Evolutionary conservation across 2,329 filamentous ascomycete species (phyloP).

Genomic region (Pyrenochaeta sp.): DNA sequence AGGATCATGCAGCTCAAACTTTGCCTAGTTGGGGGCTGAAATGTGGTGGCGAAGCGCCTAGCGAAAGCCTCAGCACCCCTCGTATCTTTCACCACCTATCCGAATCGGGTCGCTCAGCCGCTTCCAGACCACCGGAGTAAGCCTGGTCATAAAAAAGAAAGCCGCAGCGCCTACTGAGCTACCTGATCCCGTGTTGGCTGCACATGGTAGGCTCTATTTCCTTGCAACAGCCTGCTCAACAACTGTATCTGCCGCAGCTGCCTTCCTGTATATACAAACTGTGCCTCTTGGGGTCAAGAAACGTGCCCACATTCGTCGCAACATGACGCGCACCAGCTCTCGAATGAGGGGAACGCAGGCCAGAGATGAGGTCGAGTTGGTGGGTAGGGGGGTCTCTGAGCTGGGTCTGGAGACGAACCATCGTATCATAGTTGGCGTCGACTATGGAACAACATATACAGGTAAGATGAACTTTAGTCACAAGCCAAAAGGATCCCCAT

Average conservation of each 20-base stretch:
- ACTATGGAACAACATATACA: conserved; percentile 3
- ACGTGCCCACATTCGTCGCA: background rate
- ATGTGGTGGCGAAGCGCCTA: background rate
- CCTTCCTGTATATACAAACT: no score
- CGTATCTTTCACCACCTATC: background rate
- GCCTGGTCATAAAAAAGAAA: no score
- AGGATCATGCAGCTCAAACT: background rate
- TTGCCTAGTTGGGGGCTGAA: background rate
- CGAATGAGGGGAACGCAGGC: background rate
- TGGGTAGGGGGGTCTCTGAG: background rate
- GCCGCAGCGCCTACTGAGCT: no score
- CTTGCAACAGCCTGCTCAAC: no score
- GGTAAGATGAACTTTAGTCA: background rate
- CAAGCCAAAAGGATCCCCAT: background rate
- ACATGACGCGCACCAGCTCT: background rate
- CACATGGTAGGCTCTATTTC: no score
- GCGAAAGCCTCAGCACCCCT: background rate
- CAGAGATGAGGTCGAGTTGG: background rate
- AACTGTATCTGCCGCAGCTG: no score
- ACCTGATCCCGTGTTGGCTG: no score
- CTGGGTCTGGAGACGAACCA: background rate
- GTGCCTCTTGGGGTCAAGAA: no score
- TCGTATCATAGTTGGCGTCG: conserved; percentile 2
- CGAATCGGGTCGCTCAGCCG: background rate
- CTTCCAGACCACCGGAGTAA: background rate